Base-by-base conservation (phyloP, 176 grass and related monocot genomes). In the Triticum dicoccoides region DNA sequence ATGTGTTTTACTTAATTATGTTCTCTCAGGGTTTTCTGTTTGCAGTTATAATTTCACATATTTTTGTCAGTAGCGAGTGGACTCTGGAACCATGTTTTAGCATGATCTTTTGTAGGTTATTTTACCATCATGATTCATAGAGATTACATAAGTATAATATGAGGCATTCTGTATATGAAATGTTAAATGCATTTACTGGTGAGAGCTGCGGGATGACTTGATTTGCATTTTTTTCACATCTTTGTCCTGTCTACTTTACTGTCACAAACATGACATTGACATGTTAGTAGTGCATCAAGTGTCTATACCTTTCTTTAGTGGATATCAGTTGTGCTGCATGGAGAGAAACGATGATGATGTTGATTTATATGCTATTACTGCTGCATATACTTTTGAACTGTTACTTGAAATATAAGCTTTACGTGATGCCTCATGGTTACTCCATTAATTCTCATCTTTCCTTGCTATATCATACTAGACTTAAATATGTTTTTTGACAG, bases 331-430 rank as follows among this genome's bases (percentile, higher is more conserved):
- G 63, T 84, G 67, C 18, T 72, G 9, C 30, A 42, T 63, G 65
- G 14, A 80, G 20, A 67, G 14, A 82, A 73, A 83, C 45, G 3
- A 14, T 83, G 58, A 9, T 83, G 78, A 39, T 82, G 9, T 79
- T 44, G 27, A 73, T 83, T 62, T 15, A 25, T 59, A 69, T 74
- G 29, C 33, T 70, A 77, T 77, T 45, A 20, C 47, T 23, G 24
- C 21, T 80, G 7, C 9, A 4, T 24, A 49, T 71, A 41, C 10
- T 33, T 65, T 79, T 73, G 25, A 68, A 69, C 49, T 54, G 33
- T 39, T 34, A 25, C 63, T 23, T 87, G 33, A 5, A 79, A 65
- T 73, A 5, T 73, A 5, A 69, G 17, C 9, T 56, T 78, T 82
- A 25, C 9, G 34, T 32, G 8, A 66, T 68, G 6, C 59, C 45